Evolutionary conservation across 2,329 filamentous ascomycete genomes (phyloP).

Genomic region (Pseudogymnoascus sp.): DNA sequence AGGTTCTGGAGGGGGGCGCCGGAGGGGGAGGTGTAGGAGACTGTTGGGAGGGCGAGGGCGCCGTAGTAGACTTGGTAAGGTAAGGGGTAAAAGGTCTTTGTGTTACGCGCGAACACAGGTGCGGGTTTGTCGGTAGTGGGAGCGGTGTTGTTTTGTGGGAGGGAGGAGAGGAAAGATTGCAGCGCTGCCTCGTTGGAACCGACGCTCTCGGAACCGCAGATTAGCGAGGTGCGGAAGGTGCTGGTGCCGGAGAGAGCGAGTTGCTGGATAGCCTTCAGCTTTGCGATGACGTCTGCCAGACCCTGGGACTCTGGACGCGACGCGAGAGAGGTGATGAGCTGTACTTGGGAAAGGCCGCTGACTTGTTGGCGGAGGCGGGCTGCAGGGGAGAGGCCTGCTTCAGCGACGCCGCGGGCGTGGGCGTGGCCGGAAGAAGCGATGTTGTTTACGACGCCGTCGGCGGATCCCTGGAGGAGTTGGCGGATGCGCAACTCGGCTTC

Average conservation of each 20-base stretch:
- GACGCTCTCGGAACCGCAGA: constrained; percentile 72
- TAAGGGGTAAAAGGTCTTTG: constrained; percentile 83
- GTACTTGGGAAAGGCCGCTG: constrained; percentile 84
- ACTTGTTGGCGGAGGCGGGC: constrained; percentile 75
- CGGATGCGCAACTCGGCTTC: constrained; percentile 76
- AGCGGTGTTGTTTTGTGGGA: constrained; percentile 42
- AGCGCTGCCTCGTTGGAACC: constrained; percentile 64
- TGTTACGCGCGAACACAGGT: constrained; percentile 38
- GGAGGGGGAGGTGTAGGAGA: constrained; percentile 69
- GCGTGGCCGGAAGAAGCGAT: constrained; percentile 87
- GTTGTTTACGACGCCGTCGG: constrained; percentile 84
- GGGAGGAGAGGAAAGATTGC: constrained; percentile 58
- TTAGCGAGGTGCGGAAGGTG: constrained; percentile 72
- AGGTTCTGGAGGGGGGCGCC: constrained; percentile 82
- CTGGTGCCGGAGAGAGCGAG: constrained; percentile 64
- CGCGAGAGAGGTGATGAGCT: constrained; percentile 73
- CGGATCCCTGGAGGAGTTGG: constrained; percentile 77
- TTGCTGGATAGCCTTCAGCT: constrained; percentile 78
- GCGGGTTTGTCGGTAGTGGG: constrained; percentile 32
- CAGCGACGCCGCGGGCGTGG: constrained; percentile 77
- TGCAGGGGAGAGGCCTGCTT: constrained; percentile 67
- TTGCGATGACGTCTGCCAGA: constrained; percentile 68
- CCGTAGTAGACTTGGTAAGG: constrained; percentile 98
- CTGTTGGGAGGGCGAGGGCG: constrained; percentile 72
- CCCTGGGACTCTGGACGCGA: constrained; percentile 63